Conservation (phyloP, 1,284 basidiomycete species). For the Cutaneotrichosporon arboriforme region DNA sequence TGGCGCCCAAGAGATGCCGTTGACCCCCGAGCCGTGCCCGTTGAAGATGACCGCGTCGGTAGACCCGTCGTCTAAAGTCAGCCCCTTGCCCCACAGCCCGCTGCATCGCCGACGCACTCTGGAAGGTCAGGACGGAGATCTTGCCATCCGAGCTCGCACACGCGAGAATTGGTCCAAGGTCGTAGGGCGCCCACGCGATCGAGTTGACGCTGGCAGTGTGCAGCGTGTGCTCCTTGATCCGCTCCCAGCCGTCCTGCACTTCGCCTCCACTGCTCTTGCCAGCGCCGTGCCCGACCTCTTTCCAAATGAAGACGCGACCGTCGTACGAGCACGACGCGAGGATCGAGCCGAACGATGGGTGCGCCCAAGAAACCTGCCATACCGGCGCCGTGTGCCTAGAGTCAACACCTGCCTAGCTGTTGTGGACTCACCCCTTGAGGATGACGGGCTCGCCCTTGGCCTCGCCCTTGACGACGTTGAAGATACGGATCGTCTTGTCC, state of each 20-base stretch:
- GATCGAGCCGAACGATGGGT: constrained; percentile 93
- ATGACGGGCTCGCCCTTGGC: constrained; percentile 61
- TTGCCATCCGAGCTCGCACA: constrained; percentile 99
- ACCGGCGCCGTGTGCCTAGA: constrained; percentile 84
- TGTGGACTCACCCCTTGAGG: constrained; percentile 67
- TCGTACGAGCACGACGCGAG: constrained; percentile 97
- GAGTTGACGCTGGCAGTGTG: constrained; percentile 94
- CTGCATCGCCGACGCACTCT: constrained; percentile 60
- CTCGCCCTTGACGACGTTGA: constrained; percentile 87
- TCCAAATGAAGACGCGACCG: constrained; percentile 98
- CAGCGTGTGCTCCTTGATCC: constrained; percentile 92
- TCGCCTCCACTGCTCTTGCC: constrained; percentile 48
- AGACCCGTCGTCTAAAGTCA: constrained; percentile 78
- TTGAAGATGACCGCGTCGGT: constrained; percentile 94
- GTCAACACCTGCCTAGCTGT: not conserved
- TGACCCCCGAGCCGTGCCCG: constrained; percentile 93
- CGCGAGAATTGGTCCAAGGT: constrained; percentile 91
- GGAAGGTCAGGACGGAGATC: constrained; percentile 93
- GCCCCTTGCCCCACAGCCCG: not conserved
- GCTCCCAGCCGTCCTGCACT: constrained; percentile 64
- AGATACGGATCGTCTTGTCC: constrained; percentile 91
- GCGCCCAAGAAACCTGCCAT: constrained; percentile 99
- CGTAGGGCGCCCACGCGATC: constrained; percentile 96
- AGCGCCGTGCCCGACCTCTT: constrained; percentile 56
- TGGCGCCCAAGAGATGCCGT: constrained; percentile 96